phyloP scores from a whole-genome alignment of 768 basidiomycete species.

The Infundibulicybe gibba region DNA sequence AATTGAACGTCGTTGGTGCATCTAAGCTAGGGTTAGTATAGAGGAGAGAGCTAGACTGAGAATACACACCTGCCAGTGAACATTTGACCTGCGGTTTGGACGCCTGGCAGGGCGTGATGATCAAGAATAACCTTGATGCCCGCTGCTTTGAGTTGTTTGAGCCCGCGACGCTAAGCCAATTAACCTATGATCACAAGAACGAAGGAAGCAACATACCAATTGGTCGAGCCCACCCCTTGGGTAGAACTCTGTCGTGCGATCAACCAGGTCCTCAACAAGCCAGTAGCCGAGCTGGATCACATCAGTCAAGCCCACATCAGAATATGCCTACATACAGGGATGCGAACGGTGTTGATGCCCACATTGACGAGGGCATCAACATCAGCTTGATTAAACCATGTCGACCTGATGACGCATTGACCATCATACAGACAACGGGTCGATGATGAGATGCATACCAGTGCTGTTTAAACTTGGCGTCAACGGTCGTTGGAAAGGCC shows the following conservation, averaged over 20 bases:
- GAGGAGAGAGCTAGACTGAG: not conserved
- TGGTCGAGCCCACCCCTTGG: conserved; percentile 67
- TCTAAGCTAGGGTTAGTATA: conserved; percentile 24
- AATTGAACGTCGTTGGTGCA: conserved; percentile 71
- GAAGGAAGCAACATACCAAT: conserved; percentile 35
- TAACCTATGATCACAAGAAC: too few relatives aligned
- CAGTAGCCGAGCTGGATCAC: conserved; percentile 70
- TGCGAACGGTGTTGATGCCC: conserved; percentile 73
- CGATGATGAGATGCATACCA: conserved; percentile 36
- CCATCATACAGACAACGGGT: not conserved
- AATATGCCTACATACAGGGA: conserved; percentile 49
- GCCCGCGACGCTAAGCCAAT: conserved; percentile 26
- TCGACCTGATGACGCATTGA: conserved; percentile 34
- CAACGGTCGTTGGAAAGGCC: conserved; percentile 56
- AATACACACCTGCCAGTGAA: conserved; percentile 62
- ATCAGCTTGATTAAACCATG: conserved; percentile 69
- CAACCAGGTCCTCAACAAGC: conserved; percentile 72
- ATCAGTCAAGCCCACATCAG: not conserved
- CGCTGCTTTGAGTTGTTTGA: conserved; percentile 54
- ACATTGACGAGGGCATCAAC: conserved; percentile 47
- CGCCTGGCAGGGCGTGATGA: conserved; percentile 72
- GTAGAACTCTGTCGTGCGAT: conserved; percentile 57
- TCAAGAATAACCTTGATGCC: conserved; percentile 64
- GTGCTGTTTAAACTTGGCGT: conserved; percentile 55
- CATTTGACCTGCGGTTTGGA: conserved; percentile 53